A percentile compares a stretch with the other conserved stretches of the same genome.
Conservation (phyloP, 768 basidiomycete species). For the Tephrocybe sp. region DNA sequence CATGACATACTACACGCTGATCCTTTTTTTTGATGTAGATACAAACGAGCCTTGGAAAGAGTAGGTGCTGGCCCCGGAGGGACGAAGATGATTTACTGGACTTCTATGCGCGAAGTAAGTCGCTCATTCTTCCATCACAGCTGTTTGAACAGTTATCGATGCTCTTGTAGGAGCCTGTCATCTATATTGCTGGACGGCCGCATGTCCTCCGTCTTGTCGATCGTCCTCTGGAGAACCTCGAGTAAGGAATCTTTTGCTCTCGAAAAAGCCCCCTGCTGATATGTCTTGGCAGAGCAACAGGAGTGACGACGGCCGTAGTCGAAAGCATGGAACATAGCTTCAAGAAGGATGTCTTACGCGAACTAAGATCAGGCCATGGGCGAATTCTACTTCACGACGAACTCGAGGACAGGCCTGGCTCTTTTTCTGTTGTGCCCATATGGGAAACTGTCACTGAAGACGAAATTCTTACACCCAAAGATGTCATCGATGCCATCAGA, state of each 20-base stretch:
- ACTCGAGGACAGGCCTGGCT: conserved; percentile 87
- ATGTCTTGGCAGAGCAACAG: conserved; percentile 68
- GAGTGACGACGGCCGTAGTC: conserved; percentile 85
- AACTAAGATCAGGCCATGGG: conserved; percentile 69
- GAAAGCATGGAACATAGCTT: conserved; percentile 88
- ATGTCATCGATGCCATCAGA: conserved; percentile 72
- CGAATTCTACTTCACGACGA: conserved; percentile 93
- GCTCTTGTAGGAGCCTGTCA: conserved; percentile 75
- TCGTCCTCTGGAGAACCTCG: conserved; percentile 89
- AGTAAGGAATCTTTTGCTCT: conserved; percentile 51
- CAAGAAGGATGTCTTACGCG: conserved; percentile 83
- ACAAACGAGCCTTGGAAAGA: conserved; percentile 72
- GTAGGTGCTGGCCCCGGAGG: conserved; percentile 84
- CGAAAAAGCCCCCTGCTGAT: neutral
- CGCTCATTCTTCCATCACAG: neutral
- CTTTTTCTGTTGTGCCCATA: conserved; percentile 87
- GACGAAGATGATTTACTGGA: conserved; percentile 80
- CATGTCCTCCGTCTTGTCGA: conserved; percentile 89
- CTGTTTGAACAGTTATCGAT: neutral
- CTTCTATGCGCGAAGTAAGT: conserved; percentile 84
- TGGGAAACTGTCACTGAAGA: conserved; percentile 85
- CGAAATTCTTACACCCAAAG: conserved; percentile 86
- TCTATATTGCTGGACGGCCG: conserved; percentile 83
- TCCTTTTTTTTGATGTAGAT: conserved; percentile 34
- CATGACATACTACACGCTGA: neutral